Evolutionary conservation across 2,329 filamentous ascomycete species (phyloP), one percentile per base, ranked within the genome.

Genomic region (Tothia fuscella): DNA sequence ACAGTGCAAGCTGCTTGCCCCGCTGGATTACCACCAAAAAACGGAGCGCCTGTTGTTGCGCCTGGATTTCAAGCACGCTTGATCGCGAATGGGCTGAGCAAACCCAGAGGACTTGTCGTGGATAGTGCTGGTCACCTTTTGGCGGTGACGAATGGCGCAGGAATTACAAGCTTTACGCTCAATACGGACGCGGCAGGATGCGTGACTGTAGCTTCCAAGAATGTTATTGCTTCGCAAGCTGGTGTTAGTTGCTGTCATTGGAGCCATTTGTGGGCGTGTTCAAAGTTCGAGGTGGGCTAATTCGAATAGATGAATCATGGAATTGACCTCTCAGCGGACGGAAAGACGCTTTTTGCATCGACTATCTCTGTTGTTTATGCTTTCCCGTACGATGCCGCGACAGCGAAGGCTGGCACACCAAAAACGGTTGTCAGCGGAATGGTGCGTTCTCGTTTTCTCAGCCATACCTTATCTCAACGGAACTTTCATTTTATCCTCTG

Each of bases 311-410:
- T 69, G 22, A 75, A 74, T 46, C 70, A 74, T 49, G 70, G 70
- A 22, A 65, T 74, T 35, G 63, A 61, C 14, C 50, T 71, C n/a
- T 68, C 66, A 10, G 42, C 51, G n/a, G 63, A 72, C 56, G 67
- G 69, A 13, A 60, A 49, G 10, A 70, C 63, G 3, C 60, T 74
- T 7, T 72, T 70, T 48, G 69, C 65, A 13, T 83, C 80, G 0
- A 71, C 69, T 2, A 53, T 66, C 4, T 64, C 71, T 35, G 62
- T 66, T n/a, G 76, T 82, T 25, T 79, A 68, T 52, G 63, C 72
- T 2, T 86, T 78, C 74, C 55, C 65, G 21, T 87, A 88, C 54
- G 68, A 82, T 53, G 59, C 72, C 14, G 53, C 56, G 3, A 58
- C 64, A 6, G 53, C 53, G 17, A 62, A 59, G 30, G 67, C 68